A percentile compares a stretch with the other conserved stretches of the same genome.
Conservation (phyloP, 164 flowering plant species). For the Piper longum region DNA sequence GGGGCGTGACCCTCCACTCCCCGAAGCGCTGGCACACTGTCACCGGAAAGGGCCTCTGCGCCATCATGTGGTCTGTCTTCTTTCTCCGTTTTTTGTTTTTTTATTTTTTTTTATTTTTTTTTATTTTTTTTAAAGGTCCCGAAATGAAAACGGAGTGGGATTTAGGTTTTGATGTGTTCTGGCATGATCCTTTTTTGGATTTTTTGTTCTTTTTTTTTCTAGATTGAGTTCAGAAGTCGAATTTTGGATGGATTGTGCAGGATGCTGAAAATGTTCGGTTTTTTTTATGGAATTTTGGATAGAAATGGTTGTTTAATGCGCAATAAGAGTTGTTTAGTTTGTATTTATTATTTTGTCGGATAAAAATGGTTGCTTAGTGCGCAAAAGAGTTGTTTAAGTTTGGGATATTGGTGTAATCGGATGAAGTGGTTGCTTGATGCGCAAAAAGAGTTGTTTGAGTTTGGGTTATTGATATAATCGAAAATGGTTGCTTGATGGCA, state of each 20-base stretch:
- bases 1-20: constrained; percentile 55
- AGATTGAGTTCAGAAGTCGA: neutral
- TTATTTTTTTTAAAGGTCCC: neutral
- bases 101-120: too few relatives aligned
- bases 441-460: too few relatives aligned
- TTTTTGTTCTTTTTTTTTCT: neutral
- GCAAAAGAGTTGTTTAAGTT: too few relatives aligned
- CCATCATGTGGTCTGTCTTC: constrained; percentile 60
- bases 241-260: neutral
- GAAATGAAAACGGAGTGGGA: neutral
- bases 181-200: too few relatives aligned
- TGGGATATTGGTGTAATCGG: too few relatives aligned
- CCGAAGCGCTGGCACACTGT: constrained; percentile 79
- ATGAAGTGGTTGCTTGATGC: too few relatives aligned
- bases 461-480: too few relatives aligned
- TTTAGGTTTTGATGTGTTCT: too few relatives aligned
- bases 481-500: too few relatives aligned
- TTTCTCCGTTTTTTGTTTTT: neutral
- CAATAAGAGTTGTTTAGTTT: too few relatives aligned
- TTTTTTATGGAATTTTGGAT: neutral
- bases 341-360: too few relatives aligned
- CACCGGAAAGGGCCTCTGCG: constrained; percentile 83
- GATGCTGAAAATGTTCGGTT: neutral
- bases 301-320: neutral
- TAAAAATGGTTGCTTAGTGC: too few relatives aligned